Base-by-base conservation (phyloP, 2,329 filamentous ascomycete species). In the Cylindrodendrum hubeiense region DNA sequence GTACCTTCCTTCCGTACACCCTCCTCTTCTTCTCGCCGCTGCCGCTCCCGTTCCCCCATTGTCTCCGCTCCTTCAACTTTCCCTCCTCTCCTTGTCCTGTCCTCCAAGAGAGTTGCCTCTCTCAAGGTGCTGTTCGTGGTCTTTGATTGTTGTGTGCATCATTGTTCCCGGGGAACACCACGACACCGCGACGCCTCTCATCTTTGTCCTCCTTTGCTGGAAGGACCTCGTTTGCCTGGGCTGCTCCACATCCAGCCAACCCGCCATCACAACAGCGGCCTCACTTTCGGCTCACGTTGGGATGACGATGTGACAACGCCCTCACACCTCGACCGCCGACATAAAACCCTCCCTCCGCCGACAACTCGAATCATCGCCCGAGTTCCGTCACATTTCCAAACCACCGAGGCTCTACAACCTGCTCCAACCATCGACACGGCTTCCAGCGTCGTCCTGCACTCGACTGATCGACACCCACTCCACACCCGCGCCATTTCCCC, bases 51-150 rank as follows among this genome's bases (percentile, higher is more conserved):
- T 71, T 76, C 73, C 74, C 70, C 73, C 72, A 76, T 73, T 71
- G 71, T 75, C 75, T 77, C 75, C 73, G 74, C 75, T 70, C 71
- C 71, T 71, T 71, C 73, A 73, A 73, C 74, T 75, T 75, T 73
- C 72, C 66, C 66, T 69, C 72, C 73, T 68, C 69, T 74, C 67
- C 65, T 74, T 66, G 68, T 72, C 70, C 68, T 63, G 66, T 67
- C 67, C 60, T 71, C 73, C 57, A 74, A 71, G 69, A 72, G 73
- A 76, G 73, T 71, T 73, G 66, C 72, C 68, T 74, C 74, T 71
- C 65, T 68, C 56, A 69, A 66, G 68, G 67, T 67, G 68, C 37
- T 65, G 66, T 67, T 67, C 57, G 61, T 67, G 66, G 61, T 66
- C 71, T 65, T 66, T 66, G 59, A 30, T 68, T 70, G 56, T 63